Base-by-base conservation (phyloP, 1,139 yeast genomes). In the Spathaspora sp. region DNA sequence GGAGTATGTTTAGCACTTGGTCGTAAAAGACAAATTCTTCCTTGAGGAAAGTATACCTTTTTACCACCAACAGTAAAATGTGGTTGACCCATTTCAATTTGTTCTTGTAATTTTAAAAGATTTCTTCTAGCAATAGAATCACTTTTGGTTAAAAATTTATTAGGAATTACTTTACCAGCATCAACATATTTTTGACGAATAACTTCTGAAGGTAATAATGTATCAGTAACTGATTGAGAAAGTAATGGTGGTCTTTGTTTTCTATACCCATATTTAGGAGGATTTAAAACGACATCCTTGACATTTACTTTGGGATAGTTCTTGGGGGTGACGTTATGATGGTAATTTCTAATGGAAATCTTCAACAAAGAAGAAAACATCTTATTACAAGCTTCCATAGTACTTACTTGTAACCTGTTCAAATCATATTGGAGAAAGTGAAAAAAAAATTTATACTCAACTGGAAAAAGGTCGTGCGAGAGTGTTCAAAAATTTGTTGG, bases 1-100 rank as follows among this genome's bases (percentile, higher is more conserved):
- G 98, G 98, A 0, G 97, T 88, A 67, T 89, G 96, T 62, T 89
- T 89, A 18, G 98, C 97, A 60, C 87, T 87, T 41, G 97, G 96
- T 61, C 96, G 78, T 53, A 91, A 71, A 39, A 91, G 73, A 45
- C 87, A 80, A 38, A 91, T 74, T 53, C 95, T 76, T 2, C 95
- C 97, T 54, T 83, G 82, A 33, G 98, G 97, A 65, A 91, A 86
- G 63, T 81, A 89, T 13, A 86, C 72, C 53, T 84, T 72, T 55
- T 78, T 80, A 5, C 78, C 83, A 58, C 98, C 98, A 6, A 86
- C 81, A 45, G 72, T 74, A 76, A 89, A 91, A 69, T 90, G 97
- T 2, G 97, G 85, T 54, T 74, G 75, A 17, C 86, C 91, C 41
- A 70, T 68, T 42, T 77, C 84, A 42, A 88, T 77, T 48, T 81